A percentile compares a stretch with the other conserved stretches of the same genome.
phyloP scores from a whole-genome alignment of 2,329 filamentous ascomycete genomes.

The Fusarium sp. region DNA sequence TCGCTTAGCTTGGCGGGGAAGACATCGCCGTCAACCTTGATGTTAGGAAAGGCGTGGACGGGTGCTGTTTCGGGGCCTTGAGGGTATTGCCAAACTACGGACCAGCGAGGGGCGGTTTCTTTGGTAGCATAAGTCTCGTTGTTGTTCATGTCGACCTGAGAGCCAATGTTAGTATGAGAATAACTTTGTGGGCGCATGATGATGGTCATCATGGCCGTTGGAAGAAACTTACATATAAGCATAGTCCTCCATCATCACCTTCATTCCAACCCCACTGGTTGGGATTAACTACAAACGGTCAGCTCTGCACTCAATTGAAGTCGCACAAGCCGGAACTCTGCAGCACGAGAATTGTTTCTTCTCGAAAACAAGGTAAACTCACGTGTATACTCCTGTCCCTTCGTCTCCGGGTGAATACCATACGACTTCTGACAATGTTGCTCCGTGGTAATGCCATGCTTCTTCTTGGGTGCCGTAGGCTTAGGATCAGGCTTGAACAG shows the following conservation, averaged over 20 bases:
- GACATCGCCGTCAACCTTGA: slow-evolving; percentile 57
- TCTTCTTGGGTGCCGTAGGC: slow-evolving; percentile 34
- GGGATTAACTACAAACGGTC: slow-evolving; percentile 60
- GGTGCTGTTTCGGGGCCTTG: slow-evolving; percentile 55
- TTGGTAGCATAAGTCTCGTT: slow-evolving; percentile 62
- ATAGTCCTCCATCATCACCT: slow-evolving; percentile 55
- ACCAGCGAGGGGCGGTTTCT: slow-evolving; percentile 60
- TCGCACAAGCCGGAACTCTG: slow-evolving; percentile 2
- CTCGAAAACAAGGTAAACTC: slow-evolving; percentile 40
- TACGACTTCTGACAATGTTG: slow-evolving; percentile 41
- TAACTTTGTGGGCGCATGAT: background rate
- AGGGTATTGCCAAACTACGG: slow-evolving; percentile 64
- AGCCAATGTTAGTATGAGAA: background rate
- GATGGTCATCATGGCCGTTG: background rate
- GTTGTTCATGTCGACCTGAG: slow-evolving; percentile 60
- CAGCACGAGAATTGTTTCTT: background rate
- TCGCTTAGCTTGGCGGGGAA: slow-evolving; percentile 57
- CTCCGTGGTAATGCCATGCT: slow-evolving; percentile 37
- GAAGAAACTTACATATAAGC: slow-evolving; percentile 62
- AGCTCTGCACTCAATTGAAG: slow-evolving; percentile 10
- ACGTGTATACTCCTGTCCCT: slow-evolving; percentile 61
- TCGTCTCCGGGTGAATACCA: slow-evolving; percentile 58
- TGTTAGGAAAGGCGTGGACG: slow-evolving; percentile 67
- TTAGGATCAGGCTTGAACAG: slow-evolving; percentile 52
- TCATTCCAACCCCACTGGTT: slow-evolving; percentile 64